phyloP scores from a whole-genome alignment of 2,329 filamentous ascomycete genomes.

The Bipolaris oryzae region DNA sequence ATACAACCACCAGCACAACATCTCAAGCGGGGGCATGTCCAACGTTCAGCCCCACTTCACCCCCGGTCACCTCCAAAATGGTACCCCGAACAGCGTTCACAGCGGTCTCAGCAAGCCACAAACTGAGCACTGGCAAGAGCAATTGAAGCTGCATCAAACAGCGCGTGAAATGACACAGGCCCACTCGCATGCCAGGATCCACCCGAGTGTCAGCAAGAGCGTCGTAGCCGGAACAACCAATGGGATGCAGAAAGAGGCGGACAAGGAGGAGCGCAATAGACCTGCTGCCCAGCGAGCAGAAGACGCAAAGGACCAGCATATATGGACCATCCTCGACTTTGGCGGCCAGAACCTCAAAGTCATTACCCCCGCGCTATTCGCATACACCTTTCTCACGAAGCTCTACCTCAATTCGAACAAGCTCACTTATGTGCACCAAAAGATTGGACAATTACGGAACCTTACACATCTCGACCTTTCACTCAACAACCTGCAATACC shows the following conservation, averaged over 20 bases:
- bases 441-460: slow-evolving; percentile 81
- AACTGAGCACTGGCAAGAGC: slow-evolving; percentile 83
- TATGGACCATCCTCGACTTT: slow-evolving; percentile 93
- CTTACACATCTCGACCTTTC: slow-evolving; percentile 86
- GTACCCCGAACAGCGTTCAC: slow-evolving; percentile 61
- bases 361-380: slow-evolving; percentile 78
- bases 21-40: slow-evolving; percentile 66
- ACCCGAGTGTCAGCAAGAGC: slow-evolving; percentile 72
- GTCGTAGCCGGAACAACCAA: slow-evolving; percentile 62
- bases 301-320: slow-evolving; percentile 61
- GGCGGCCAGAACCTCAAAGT: slow-evolving; percentile 93
- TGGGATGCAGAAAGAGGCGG: slow-evolving; percentile 55
- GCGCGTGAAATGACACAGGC: slow-evolving; percentile 71
- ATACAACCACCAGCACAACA: slow-evolving; percentile 67
- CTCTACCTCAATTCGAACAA: slow-evolving; percentile 95
- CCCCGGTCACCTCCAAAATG: slow-evolving; percentile 64
- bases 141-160: slow-evolving; percentile 79
- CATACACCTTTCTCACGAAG: slow-evolving; percentile 86
- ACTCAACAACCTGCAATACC: slow-evolving; percentile 78
- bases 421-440: slow-evolving; percentile 75
- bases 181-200: slow-evolving; percentile 75
- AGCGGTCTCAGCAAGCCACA: slow-evolving; percentile 63
- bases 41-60: slow-evolving; percentile 69
- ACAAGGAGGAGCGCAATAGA: slow-evolving; percentile 67
- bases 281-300: slow-evolving; percentile 63